Conservation (phyloP, 2,329 filamentous ascomycete genomes). For the Drechslerella coelobrocha region DNA sequence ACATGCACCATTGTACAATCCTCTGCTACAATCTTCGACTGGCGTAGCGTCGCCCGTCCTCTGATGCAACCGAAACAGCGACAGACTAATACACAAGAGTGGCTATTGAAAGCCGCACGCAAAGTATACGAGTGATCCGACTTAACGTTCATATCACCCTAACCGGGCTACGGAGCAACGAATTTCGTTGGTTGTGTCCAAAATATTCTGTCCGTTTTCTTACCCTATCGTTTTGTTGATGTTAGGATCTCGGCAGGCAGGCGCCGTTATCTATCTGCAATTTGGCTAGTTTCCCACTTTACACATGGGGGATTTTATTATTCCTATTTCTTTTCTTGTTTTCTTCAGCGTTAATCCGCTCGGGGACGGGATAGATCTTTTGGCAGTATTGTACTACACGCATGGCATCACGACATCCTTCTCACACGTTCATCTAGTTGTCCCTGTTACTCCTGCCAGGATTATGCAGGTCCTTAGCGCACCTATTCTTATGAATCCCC, state of each 20-base stretch:
- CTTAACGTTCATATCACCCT: not conserved
- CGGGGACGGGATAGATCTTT: slow-evolving; percentile 41
- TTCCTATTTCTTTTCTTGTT: slow-evolving; percentile 4
- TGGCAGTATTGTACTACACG: slow-evolving; percentile 36
- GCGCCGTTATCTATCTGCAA: not conserved
- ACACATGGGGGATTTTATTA: not conserved
- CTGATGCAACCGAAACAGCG: not conserved
- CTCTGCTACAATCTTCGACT: not conserved
- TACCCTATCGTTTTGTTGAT: not conserved
- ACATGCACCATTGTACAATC: not conserved
- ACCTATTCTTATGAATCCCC: slow-evolving; percentile 25
- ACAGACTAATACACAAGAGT: not conserved
- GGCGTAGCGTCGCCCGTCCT: not conserved
- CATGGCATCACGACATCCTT: slow-evolving; percentile 36
- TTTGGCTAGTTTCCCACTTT: slow-evolving; percentile 6
- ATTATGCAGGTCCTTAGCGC: slow-evolving; percentile 4
- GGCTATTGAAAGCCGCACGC: not conserved
- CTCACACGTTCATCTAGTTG: slow-evolving; percentile 17
- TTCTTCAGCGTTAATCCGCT: slow-evolving; percentile 13
- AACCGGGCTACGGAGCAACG: not conserved
- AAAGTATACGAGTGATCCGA: not conserved
- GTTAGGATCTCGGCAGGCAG: slow-evolving; percentile 9
- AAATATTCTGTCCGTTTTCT: not conserved
- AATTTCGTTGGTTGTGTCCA: not conserved
- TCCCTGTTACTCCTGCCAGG: slow-evolving; percentile 13